A percentile compares a stretch with the other conserved stretches of the same genome.
These are phyloP conservation scores for Trametes versicolor DNA, from an alignment of 1,284 basidiomycete genomes.

Conservation along the genomic window DNA sequence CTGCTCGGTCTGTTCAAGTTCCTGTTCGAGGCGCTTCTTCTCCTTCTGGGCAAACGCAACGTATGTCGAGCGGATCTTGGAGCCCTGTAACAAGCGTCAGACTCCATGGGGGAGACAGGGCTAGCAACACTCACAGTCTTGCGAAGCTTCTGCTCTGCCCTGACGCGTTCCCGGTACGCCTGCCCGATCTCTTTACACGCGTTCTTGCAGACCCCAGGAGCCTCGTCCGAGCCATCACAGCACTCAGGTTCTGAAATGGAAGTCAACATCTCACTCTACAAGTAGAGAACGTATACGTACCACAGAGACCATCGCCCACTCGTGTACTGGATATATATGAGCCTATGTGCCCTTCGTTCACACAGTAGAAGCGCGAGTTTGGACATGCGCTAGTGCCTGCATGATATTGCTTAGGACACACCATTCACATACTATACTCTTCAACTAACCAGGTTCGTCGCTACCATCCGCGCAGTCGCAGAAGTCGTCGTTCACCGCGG, in stretches of 20 bases:
- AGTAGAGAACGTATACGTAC: constrained; percentile 55
- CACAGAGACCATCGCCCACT: constrained; percentile 96
- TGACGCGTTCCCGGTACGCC: constrained; percentile 69
- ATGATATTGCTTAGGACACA: neutral
- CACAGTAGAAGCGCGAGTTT: constrained; percentile 85
- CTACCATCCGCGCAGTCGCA: constrained; percentile 95
- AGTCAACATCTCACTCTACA: neutral
- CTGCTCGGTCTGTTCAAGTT: constrained; percentile 60
- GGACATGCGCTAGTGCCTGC: constrained; percentile 90
- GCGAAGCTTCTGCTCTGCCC: constrained; percentile 79
- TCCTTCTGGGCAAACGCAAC: constrained; percentile 89
- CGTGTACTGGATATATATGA: constrained; percentile 80
- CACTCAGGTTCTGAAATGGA: constrained; percentile 83
- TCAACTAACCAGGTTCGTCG: constrained; percentile 83
- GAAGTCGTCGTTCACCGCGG: constrained; percentile 92
- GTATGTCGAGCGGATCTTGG: constrained; percentile 91
- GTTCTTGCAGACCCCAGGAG: constrained; percentile 81
- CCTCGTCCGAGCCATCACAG: constrained; percentile 98
- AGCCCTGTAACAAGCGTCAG: constrained; percentile 62
- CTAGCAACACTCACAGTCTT: constrained; percentile 69
- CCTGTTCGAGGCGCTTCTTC: constrained; percentile 79
- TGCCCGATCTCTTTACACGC: constrained; percentile 83
- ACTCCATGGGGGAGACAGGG: neutral
- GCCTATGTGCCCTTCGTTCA: constrained; percentile 90
- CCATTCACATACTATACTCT: no score